phyloP scores from a whole-genome alignment of 768 basidiomycete genomes.

The Termitomyces sp. region DNA sequence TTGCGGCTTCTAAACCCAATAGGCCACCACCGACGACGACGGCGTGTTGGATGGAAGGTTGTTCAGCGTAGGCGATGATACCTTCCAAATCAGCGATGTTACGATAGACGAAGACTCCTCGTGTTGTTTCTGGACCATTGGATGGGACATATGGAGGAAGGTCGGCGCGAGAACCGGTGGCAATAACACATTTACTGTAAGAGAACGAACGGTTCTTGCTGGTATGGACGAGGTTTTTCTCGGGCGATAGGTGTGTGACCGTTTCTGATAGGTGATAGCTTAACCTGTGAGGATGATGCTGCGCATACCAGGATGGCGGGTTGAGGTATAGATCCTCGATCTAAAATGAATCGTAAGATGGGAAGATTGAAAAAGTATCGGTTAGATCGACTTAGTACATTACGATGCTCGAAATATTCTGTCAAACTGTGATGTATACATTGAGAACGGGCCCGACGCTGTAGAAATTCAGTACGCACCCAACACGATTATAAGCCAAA shows the following conservation, averaged over 20 bases:
- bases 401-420: slow-evolving; percentile 6
- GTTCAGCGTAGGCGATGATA: slow-evolving; percentile 57
- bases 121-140: slow-evolving; percentile 33
- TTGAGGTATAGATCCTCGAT: slow-evolving; percentile 62
- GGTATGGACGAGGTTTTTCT: slow-evolving; percentile 42
- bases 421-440: neutral
- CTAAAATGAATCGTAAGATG: slow-evolving; percentile 7
- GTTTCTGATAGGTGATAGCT: slow-evolving; percentile 47
- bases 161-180: slow-evolving; percentile 66
- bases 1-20: slow-evolving; percentile 73
- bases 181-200: slow-evolving; percentile 65
- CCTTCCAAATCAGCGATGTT: slow-evolving; percentile 65
- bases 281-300: slow-evolving; percentile 56
- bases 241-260: slow-evolving; percentile 36
- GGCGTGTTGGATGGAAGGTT: slow-evolving; percentile 41
- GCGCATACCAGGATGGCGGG: slow-evolving; percentile 52
- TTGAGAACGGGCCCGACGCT: neutral
- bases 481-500: slow-evolving; percentile 57
- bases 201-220: slow-evolving; percentile 38
- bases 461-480: slow-evolving; percentile 18
- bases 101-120: slow-evolving; percentile 70
- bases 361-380: too few species aligned
- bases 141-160: slow-evolving; percentile 56
- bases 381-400: neutral
- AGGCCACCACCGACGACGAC: slow-evolving; percentile 69